A percentile compares a stretch with the other conserved stretches of the same genome.
phyloP scores from a whole-genome alignment of 371 early-diverging fungal species.

The Rhizopus arrhizus region DNA sequence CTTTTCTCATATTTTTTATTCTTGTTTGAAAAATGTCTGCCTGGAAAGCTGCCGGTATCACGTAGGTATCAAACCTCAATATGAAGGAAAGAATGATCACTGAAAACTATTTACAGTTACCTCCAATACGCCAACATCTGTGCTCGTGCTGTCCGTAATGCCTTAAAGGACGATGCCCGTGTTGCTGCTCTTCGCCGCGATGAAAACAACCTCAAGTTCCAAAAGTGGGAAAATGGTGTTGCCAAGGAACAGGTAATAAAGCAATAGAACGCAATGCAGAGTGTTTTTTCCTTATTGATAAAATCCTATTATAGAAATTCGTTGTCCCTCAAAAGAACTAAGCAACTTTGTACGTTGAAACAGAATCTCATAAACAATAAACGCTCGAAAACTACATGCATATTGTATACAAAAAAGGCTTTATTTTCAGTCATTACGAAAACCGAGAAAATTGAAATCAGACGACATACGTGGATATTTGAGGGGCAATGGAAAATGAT shows the following conservation, averaged over 20 bases:
- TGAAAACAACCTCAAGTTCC: constrained; percentile 70
- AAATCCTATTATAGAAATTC: constrained; percentile 26
- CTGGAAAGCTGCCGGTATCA: constrained; percentile 60
- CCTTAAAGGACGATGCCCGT: constrained; percentile 75
- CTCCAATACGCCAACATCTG: constrained; percentile 82
- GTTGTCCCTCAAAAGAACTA: constrained; percentile 20
- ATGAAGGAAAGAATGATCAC: constrained; percentile 1
- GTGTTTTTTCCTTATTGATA: background rate
- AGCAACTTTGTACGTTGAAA: background rate
- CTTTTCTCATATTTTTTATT: constrained; percentile 2
- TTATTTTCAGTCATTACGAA: background rate
- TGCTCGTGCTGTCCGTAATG: constrained; percentile 79
- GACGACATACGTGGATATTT: too few species aligned
- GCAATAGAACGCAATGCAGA: background rate
- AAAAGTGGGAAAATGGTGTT: constrained; percentile 82
- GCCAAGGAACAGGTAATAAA: constrained; percentile 56
- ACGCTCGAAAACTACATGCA: background rate
- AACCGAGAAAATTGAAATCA: too few species aligned
- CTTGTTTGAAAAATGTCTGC: constrained; percentile 46
- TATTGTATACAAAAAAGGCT: background rate
- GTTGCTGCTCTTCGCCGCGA: constrained; percentile 69
- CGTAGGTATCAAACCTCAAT: constrained; percentile 33
- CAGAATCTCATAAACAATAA: background rate
- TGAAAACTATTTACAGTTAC: constrained; percentile 60
- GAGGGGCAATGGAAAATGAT: too few species aligned